These are phyloP conservation scores for Ustilago bromivora DNA, from an alignment of 1,284 basidiomycete genomes.

Conservation along the genomic window DNA sequence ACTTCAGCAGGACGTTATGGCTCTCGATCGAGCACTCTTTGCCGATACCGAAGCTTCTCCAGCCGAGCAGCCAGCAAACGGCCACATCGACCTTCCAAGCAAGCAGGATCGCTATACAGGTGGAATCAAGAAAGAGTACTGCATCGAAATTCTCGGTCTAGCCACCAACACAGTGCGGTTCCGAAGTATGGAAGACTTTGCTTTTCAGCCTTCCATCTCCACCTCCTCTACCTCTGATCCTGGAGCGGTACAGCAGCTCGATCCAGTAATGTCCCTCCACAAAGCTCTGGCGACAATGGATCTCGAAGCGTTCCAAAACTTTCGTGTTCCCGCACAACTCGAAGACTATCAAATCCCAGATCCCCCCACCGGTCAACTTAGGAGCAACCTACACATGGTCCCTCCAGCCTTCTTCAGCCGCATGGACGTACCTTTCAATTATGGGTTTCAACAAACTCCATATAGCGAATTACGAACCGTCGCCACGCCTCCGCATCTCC, in stretches of 20 bases:
- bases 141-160: conserved; percentile 80
- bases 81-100: background rate
- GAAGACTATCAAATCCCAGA: conserved; percentile 49
- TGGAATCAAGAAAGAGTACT: conserved; percentile 75
- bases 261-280: conserved; percentile 53
- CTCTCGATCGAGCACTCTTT: conserved; percentile 34
- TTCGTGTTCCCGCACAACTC: conserved; percentile 37
- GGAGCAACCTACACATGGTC: conserved; percentile 56
- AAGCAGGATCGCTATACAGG: conserved; percentile 26
- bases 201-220: conserved; percentile 52
- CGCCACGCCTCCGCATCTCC: conserved; percentile 9
- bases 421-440: conserved; percentile 56
- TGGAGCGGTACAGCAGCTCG: background rate
- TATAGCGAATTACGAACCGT: conserved; percentile 51
- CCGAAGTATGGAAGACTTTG: conserved; percentile 72
- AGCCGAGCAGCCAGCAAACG: background rate
- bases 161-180: conserved; percentile 87
- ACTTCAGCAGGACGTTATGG: background rate
- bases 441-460: conserved; percentile 54
- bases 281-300: conserved; percentile 57
- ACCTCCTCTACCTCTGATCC: conserved; percentile 1
- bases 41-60: background rate
- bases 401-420: conserved; percentile 65
- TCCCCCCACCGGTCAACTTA: background rate
- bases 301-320: conserved; percentile 44